A percentile compares a stretch with the other conserved stretches of the same genome.
phyloP scores from a whole-genome alignment of 179 eudicot genomes.

The Nepenthes alata region DNA sequence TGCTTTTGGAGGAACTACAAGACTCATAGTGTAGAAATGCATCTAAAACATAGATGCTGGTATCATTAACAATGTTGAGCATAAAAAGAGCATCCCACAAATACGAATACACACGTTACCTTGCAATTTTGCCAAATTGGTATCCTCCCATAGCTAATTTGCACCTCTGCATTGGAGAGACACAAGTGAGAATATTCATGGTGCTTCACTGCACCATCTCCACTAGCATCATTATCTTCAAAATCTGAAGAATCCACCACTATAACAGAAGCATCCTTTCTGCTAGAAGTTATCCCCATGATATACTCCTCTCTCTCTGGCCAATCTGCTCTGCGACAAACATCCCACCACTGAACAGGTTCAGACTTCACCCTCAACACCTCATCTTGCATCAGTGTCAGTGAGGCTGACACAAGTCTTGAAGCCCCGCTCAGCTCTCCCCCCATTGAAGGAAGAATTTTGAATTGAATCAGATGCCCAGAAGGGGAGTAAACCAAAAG shows the following conservation, averaged over 20 bases:
- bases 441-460: conserved; percentile 55
- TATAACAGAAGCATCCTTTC: conserved; percentile 23
- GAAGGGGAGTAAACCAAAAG: conserved; percentile 74
- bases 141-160: conserved; percentile 51
- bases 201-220: conserved; percentile 30
- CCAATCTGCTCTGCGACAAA: conserved; percentile 86
- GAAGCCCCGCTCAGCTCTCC: conserved; percentile 43
- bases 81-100: conserved; percentile 5
- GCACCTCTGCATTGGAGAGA: conserved; percentile 94
- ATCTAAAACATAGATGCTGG: conserved; percentile 29
- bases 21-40: conserved; percentile 50
- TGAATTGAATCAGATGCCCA: conserved; percentile 76
- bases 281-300: conserved; percentile 27
- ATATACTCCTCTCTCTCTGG: conserved; percentile 70
- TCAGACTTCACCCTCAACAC: conserved; percentile 65
- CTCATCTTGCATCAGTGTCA: conserved; percentile 57
- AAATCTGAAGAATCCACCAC: conserved; percentile 30
- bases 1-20: conserved; percentile 18
- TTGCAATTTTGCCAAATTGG: conserved; percentile 87
- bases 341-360: conserved; percentile 92
- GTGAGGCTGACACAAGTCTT: conserved; percentile 33
- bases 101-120: conserved; percentile 26
- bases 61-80: not conserved
- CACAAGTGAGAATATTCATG: conserved; percentile 60
- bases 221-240: conserved; percentile 30